These are phyloP conservation scores for Alopecurus myosuroides DNA, from an alignment of 176 grass and related monocot species.

Conservation along the genomic window DNA sequence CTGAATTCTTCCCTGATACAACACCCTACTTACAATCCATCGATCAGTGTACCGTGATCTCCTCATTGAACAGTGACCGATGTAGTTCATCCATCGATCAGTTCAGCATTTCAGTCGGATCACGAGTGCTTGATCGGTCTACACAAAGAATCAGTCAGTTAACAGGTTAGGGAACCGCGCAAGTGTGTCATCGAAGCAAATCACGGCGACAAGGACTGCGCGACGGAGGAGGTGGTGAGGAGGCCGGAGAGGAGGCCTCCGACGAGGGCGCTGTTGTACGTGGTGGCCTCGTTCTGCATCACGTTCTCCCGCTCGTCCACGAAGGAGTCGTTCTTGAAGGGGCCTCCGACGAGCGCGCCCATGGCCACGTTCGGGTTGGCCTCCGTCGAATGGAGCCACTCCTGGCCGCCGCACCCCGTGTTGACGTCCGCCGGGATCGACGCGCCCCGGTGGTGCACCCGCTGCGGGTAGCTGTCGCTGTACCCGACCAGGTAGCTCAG, in stretches of 20 bases:
- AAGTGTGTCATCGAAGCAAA: neutral
- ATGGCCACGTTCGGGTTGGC: conserved; percentile 64
- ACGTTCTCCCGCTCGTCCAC: conserved; percentile 50
- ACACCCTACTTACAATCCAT: neutral
- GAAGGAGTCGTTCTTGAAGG: conserved; percentile 65
- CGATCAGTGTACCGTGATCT: neutral
- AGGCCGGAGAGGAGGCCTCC: conserved; percentile 61
- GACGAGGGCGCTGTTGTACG: conserved; percentile 60
- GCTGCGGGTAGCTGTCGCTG: conserved; percentile 50
- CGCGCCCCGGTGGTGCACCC: conserved; percentile 75
- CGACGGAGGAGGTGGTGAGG: conserved; percentile 39
- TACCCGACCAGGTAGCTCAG: conserved; percentile 83
- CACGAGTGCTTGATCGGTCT: neutral
- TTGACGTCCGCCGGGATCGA: conserved; percentile 53
- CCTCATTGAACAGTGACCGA: neutral
- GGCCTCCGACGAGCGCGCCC: conserved; percentile 67
- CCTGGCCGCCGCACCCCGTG: conserved; percentile 52
- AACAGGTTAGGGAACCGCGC: neutral
- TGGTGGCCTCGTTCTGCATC: conserved; percentile 62
- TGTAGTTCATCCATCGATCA: neutral
- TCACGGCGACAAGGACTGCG: conserved; percentile 27
- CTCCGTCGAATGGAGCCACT: conserved; percentile 44
- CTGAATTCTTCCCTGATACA: neutral
- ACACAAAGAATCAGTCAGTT: neutral
- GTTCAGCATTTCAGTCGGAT: neutral